phyloP scores from a whole-genome alignment of 192 early-diverging fungal species.

The Spinellus fusiger region DNA sequence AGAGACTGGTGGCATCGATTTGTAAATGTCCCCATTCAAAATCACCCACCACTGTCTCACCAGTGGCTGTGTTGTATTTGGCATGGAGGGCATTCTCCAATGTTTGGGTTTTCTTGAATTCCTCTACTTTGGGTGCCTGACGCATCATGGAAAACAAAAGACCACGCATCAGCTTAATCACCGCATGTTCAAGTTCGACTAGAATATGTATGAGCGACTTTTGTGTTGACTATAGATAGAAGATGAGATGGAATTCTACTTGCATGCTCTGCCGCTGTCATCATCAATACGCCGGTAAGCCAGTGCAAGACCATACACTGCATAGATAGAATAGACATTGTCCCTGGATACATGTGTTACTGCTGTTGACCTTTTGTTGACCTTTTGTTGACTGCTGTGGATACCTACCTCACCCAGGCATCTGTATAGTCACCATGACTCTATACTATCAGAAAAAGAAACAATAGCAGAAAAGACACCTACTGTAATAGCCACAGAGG shows the following conservation, averaged over 20 bases:
- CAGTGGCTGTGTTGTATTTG: constrained; percentile 79
- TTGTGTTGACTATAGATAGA: neutral
- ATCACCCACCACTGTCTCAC: constrained; percentile 82
- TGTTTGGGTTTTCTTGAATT: constrained; percentile 73
- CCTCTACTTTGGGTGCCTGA: constrained; percentile 72
- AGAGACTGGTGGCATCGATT: constrained; percentile 80
- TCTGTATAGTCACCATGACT: constrained; percentile 80
- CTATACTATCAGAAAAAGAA: constrained; percentile 2
- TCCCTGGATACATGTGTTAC: constrained; percentile 52
- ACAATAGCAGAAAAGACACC: neutral
- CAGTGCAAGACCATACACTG: constrained; percentile 73
- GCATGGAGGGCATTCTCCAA: constrained; percentile 72
- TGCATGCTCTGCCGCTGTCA: constrained; percentile 69
- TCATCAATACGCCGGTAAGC: constrained; percentile 82
- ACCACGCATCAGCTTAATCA: constrained; percentile 81
- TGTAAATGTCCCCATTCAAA: constrained; percentile 83
- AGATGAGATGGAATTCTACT: constrained; percentile 13
- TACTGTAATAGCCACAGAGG: constrained; percentile 75
- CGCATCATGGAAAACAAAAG: constrained; percentile 76
- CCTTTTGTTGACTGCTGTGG: neutral
- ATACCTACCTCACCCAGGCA: constrained; percentile 74
- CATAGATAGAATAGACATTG: constrained; percentile 83
- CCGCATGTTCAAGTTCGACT: constrained; percentile 81
- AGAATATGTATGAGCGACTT: neutral
- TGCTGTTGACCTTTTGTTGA: neutral